Evolutionary conservation across 805 yeast species (phyloP).

Genomic region (Candida jianshihensis): DNA sequence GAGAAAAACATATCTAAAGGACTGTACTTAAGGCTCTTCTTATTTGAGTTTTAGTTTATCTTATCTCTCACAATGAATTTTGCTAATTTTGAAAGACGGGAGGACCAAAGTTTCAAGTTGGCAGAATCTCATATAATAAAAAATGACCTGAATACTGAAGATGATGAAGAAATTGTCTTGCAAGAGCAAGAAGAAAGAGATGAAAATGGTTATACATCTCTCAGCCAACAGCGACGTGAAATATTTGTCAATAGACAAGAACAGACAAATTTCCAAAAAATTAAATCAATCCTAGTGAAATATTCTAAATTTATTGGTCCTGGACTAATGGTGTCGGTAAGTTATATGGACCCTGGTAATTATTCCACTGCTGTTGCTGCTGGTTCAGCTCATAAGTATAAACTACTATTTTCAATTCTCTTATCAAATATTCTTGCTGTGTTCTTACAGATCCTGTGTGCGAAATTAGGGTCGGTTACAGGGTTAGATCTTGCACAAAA

Average conservation of each 20-base stretch:
- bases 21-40: too few relatives aligned
- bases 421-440: constrained; percentile 83
- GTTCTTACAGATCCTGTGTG: constrained; percentile 75
- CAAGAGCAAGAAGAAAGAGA: not conserved
- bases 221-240: not conserved
- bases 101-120: not conserved
- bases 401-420: constrained; percentile 68
- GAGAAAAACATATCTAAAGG: too few relatives aligned
- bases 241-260: not conserved
- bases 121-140: not conserved
- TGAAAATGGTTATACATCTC: not conserved
- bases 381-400: constrained; percentile 81
- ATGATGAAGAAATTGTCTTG: too few relatives aligned
- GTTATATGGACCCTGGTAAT: constrained; percentile 97
- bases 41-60: too few relatives aligned
- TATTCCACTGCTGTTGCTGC: constrained; percentile 93
- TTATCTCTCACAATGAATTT: not conserved
- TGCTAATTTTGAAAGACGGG: not conserved
- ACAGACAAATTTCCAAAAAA: constrained; percentile 6
- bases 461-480: constrained; percentile 88
- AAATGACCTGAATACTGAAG: not conserved
- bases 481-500: constrained; percentile 88
- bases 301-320: constrained; percentile 80
- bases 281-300: constrained; percentile 29
- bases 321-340: constrained; percentile 89